Percentiles rank a stretch among this genome's conserved stretches.
Evolutionary conservation across 1,284 basidiomycete genomes (phyloP).

Genomic region (Bondarzewia mesenterica): DNA sequence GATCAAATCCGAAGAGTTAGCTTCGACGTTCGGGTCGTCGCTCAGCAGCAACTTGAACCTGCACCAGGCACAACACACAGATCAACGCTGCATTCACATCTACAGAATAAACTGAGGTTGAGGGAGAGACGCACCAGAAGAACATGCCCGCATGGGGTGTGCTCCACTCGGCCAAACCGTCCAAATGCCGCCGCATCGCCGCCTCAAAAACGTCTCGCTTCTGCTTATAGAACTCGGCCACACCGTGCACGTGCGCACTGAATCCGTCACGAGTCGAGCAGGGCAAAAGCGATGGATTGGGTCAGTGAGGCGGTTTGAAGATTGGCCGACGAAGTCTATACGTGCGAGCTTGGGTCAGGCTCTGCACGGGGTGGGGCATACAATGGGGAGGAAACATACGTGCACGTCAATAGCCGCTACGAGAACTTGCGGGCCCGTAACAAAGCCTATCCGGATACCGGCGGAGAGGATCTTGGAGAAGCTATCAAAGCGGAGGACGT

Average conservation of each 20-base stretch:
- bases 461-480: constrained; percentile 84
- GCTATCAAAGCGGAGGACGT: constrained; percentile 84
- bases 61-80: constrained; percentile 7
- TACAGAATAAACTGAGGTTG: constrained; percentile 6
- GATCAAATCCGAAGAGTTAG: constrained; percentile 76
- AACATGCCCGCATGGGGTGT: constrained; percentile 89
- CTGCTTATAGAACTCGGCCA: constrained; percentile 74
- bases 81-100: constrained; percentile 1
- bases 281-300: constrained; percentile 64
- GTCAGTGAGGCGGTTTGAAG: constrained; percentile 75
- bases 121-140: constrained; percentile 57
- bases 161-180: constrained; percentile 76
- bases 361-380: constrained; percentile 4
- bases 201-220: constrained; percentile 78
- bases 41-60: constrained; percentile 63
- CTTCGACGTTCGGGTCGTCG: constrained; percentile 35
- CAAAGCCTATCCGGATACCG: constrained; percentile 78
- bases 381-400: constrained; percentile 31
- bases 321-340: constrained; percentile 64
- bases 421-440: constrained; percentile 70
- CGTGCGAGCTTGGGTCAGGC: constrained; percentile 13
- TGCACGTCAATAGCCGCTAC: constrained; percentile 70
- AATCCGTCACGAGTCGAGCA: constrained; percentile 80
- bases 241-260: constrained; percentile 57
- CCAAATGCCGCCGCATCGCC: constrained; percentile 68